These are phyloP conservation scores for Agrocybe chaxingu DNA, from an alignment of 768 basidiomycete species.

Conservation along the genomic window DNA sequence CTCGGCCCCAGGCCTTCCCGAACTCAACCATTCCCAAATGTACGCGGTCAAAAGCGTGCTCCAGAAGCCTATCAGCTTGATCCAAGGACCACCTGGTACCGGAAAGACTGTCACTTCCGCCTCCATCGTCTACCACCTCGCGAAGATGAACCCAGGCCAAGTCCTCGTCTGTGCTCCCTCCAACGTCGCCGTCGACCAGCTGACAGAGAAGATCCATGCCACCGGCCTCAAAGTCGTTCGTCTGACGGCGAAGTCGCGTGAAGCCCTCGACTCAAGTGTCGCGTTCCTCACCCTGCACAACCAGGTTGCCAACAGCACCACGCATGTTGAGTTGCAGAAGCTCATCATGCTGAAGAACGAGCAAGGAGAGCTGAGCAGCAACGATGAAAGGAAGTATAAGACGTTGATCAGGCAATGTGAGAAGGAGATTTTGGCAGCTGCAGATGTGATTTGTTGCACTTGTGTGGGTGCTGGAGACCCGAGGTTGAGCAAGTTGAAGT, in stretches of 20 bases:
- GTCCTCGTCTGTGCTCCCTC: constrained; percentile 98
- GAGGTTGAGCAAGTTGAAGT: constrained; percentile 93
- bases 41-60: constrained; percentile 98
- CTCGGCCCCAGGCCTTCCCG: constrained; percentile 95
- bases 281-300: constrained; percentile 93
- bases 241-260: constrained; percentile 95
- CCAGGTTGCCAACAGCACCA: constrained; percentile 95
- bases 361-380: constrained; percentile 94
- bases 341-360: constrained; percentile 97
- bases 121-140: constrained; percentile 96
- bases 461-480: constrained; percentile 98
- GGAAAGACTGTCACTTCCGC: constrained; percentile 99
- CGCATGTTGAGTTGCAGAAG: constrained; percentile 96
- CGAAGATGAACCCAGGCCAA: constrained; percentile 99
- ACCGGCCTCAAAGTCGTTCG: constrained; percentile 99
- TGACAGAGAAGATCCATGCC: constrained; percentile 98
- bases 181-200: constrained; percentile 98
- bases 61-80: constrained; percentile 95
- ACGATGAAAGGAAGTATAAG: constrained; percentile 98
- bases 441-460: constrained; percentile 98
- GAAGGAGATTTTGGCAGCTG: constrained; percentile 92
- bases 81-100: constrained; percentile 98
- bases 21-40: constrained; percentile 99
- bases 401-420: constrained; percentile 92
- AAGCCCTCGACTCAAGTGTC: constrained; percentile 95